Base-by-base conservation (phyloP, 2,329 filamentous ascomycete genomes). In the Fusarium sulawesiense region DNA sequence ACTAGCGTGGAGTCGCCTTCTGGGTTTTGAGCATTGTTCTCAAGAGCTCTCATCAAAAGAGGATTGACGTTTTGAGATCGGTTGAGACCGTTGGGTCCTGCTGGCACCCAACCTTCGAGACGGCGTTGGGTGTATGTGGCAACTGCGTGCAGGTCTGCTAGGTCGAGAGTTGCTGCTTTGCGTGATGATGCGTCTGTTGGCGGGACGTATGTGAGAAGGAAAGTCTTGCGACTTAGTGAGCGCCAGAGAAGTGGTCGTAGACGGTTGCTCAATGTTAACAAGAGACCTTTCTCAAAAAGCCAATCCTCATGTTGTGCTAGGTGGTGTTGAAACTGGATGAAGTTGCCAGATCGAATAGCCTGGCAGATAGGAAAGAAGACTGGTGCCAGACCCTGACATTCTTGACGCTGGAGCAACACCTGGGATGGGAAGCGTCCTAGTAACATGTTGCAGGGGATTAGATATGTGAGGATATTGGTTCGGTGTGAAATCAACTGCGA, bases 171-270 rank as follows among this genome's bases (percentile, higher is more conserved):
- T 1, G 93, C 92, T 4, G 93, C 90, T 73, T 86, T 87, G 72
- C 85, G 89, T 5, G 84, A 85, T 37, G 83, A 82, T 64, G 80
- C 84, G 72, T 84, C 86, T 23, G 72, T 76, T 3, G 91, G 91
- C 42, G 89, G 88, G n/a, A 89, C 86, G 68, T 94, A 96, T 18
- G 89, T 92, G 14, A 96, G 84, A 12, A 95, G 81, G 78, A 97
- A 98, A 0, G 91, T 89, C 70, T 90, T 91, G 30, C 94, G 88
- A 20, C 92, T 88, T 9, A 98, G 86, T 2, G 92, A 92, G 16
- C 95, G 89, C 93, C 93, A 97, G 14, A 97, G 88, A 4, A 97
- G 84, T 2, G 93, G 89, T 59, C 96, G 92, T 61, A 94, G 91
- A 55, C 93, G 88, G 75, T 93, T 92, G 5, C 89, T 86, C 13